Evolutionary conservation across 1,284 basidiomycete genomes (phyloP).

Genomic region (Anthracocystis walkeri): DNA sequence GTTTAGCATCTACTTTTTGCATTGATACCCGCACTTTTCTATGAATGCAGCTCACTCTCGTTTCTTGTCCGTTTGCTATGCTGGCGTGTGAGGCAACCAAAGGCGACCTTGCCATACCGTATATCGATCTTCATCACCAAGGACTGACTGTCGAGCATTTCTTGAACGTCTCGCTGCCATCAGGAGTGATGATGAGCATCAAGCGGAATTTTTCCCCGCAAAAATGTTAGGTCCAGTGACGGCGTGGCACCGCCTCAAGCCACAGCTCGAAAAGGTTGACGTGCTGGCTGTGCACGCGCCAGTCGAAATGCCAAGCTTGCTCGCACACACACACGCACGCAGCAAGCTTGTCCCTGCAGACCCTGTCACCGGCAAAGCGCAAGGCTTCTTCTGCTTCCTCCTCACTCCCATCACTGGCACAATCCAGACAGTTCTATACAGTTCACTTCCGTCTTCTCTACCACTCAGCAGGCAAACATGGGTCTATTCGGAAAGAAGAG

Average conservation of each 20-base stretch:
- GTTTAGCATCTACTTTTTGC: slow-evolving; percentile 6
- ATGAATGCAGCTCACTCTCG: slow-evolving; percentile 8
- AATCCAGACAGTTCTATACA: background rate
- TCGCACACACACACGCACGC: slow-evolving; percentile 2
- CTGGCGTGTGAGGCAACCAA: background rate
- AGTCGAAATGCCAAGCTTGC: background rate
- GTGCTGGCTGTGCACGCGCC: slow-evolving; percentile 21
- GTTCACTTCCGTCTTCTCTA: background rate
- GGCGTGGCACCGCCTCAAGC: slow-evolving; percentile 1
- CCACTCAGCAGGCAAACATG: slow-evolving; percentile 14
- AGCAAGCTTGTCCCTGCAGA: background rate
- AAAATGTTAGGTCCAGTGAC: background rate
- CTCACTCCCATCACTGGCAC: background rate
- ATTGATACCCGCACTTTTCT: slow-evolving; percentile 11
- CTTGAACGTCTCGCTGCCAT: no score
- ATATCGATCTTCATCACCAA: background rate
- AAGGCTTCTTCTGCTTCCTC: background rate
- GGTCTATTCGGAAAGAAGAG: slow-evolving; percentile 51
- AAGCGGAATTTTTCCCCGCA: background rate
- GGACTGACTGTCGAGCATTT: no score
- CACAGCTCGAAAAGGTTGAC: background rate
- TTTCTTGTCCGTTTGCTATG: background rate
- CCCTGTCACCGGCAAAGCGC: background rate
- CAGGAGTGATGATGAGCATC: no score
- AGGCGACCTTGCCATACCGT: background rate